These are phyloP conservation scores for Rhizopogon vesiculosus DNA, from an alignment of 768 basidiomycete genomes.

Conservation along the genomic window DNA sequence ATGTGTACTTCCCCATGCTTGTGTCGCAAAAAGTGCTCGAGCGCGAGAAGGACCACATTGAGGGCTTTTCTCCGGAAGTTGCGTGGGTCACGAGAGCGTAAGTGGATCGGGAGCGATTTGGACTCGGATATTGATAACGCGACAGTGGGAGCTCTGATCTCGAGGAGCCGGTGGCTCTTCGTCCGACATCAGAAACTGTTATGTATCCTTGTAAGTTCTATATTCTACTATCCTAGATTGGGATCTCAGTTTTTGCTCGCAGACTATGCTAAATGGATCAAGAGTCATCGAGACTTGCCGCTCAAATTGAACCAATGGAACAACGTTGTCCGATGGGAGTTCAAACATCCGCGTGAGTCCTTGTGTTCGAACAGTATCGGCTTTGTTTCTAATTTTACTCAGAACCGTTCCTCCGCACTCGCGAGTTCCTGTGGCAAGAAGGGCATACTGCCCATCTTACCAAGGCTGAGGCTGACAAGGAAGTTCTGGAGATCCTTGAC, in stretches of 20 bases:
- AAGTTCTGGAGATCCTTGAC: conserved; percentile 92
- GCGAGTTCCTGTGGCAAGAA: conserved; percentile 99
- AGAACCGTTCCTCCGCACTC: conserved; percentile 98
- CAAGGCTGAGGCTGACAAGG: conserved; percentile 83
- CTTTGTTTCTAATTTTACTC: conserved; percentile 1
- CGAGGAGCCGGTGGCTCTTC: conserved; percentile 96
- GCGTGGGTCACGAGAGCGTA: conserved; percentile 99
- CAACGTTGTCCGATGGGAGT: conserved; percentile 98
- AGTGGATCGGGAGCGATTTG: conserved; percentile 25
- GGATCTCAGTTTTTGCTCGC: not conserved
- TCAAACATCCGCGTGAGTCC: conserved; percentile 90
- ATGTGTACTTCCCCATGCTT: conserved; percentile 99
- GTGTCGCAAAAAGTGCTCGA: conserved; percentile 90
- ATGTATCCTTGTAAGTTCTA: conserved; percentile 91
- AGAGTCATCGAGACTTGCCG: conserved; percentile 94
- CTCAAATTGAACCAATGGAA: conserved; percentile 99
- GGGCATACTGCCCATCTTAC: conserved; percentile 95
- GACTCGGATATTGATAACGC: not conserved
- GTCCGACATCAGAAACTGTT: conserved; percentile 96
- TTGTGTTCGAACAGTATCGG: not conserved
- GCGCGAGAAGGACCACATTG: conserved; percentile 96
- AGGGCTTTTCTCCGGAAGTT: conserved; percentile 98
- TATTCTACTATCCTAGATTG: not conserved
- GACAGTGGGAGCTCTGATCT: conserved; percentile 84
- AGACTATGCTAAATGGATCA: conserved; percentile 99